Evolutionary conservation across 352 stramenopile species (phyloP).

Genomic region (Phytophthora podocarpi): DNA sequence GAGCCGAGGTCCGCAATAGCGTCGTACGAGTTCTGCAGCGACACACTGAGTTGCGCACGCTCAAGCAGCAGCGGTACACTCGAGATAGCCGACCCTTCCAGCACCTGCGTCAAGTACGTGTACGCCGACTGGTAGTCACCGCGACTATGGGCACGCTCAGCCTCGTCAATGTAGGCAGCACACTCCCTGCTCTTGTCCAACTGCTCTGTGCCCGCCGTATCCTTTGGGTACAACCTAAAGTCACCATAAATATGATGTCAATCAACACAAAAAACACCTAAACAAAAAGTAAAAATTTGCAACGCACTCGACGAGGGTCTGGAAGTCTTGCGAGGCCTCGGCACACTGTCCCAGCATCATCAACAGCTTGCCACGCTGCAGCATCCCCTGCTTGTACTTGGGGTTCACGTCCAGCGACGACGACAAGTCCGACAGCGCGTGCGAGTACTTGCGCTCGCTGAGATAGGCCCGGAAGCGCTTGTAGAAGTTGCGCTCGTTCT

Average conservation of each 20-base stretch:
- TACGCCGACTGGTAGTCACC: slow-evolving; percentile 73
- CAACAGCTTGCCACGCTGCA: slow-evolving; percentile 79
- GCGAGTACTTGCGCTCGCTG: slow-evolving; percentile 80
- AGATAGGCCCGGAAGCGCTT: slow-evolving; percentile 85
- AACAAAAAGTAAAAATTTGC: slow-evolving; percentile 3
- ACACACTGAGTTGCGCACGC: slow-evolving; percentile 74
- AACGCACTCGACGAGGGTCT: slow-evolving; percentile 54
- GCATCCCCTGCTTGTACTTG: slow-evolving; percentile 77
- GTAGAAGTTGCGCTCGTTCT: slow-evolving; percentile 86
- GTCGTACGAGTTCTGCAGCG: slow-evolving; percentile 73
- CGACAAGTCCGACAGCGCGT: slow-evolving; percentile 72
- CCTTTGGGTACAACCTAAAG: slow-evolving; percentile 62
- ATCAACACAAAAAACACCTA: not conserved
- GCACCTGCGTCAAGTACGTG: slow-evolving; percentile 66
- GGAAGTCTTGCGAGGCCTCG: slow-evolving; percentile 65
- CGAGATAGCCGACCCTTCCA: slow-evolving; percentile 74
- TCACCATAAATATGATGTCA: not conserved
- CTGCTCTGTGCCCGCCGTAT: slow-evolving; percentile 50
- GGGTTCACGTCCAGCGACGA: slow-evolving; percentile 76
- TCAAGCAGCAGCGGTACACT: slow-evolving; percentile 72
- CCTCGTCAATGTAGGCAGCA: slow-evolving; percentile 65
- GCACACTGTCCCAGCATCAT: slow-evolving; percentile 79
- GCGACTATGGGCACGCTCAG: slow-evolving; percentile 64
- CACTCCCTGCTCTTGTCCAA: slow-evolving; percentile 71
- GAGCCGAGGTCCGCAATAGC: slow-evolving; percentile 74